These are phyloP conservation scores for Conticribra weissflogii DNA, from an alignment of 108 stramenopile species.

Conservation along the genomic window DNA sequence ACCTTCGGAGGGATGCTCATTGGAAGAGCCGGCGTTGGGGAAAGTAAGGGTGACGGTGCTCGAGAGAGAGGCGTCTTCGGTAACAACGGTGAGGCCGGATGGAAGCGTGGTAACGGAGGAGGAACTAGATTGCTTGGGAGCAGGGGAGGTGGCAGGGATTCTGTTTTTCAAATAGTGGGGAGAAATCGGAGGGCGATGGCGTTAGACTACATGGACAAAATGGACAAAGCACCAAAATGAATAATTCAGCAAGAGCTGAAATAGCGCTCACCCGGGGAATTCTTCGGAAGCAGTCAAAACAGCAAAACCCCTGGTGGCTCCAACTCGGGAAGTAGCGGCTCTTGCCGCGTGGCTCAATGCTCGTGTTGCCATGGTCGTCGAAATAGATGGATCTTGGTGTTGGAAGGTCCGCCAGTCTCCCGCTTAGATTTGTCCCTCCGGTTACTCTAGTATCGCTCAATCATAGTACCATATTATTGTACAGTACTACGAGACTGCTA, in stretches of 20 bases:
- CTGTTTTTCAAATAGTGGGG: conserved; percentile 27
- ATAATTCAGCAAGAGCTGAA: background rate
- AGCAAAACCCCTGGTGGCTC: conserved; percentile 51
- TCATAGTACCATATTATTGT: too few species aligned
- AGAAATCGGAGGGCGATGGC: background rate
- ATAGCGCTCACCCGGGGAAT: conserved; percentile 66
- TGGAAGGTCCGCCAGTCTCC: too few species aligned
- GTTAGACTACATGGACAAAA: too few species aligned
- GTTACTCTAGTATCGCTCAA: too few species aligned
- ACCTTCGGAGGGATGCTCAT: conserved; percentile 61
- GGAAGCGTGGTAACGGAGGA: conserved; percentile 77
- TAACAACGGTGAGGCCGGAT: conserved; percentile 76
- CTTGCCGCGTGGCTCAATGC: conserved; percentile 32
- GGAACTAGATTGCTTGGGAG: conserved; percentile 60
- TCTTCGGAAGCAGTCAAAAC: conserved; percentile 63
- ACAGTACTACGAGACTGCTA: too few species aligned
- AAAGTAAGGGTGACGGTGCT: conserved; percentile 84
- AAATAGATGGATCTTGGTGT: too few species aligned
- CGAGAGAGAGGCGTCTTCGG: conserved; percentile 76
- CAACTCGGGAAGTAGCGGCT: conserved; percentile 21
- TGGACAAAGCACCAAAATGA: conserved; percentile 4
- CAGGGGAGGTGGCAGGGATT: conserved; percentile 66
- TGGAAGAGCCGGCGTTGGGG: conserved; percentile 84
- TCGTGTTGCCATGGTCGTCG: conserved; percentile 27
- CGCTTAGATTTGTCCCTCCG: too few species aligned